Evolutionary conservation across 2,329 filamentous ascomycete genomes (phyloP).

Genomic region (Eurotiales sp.): DNA sequence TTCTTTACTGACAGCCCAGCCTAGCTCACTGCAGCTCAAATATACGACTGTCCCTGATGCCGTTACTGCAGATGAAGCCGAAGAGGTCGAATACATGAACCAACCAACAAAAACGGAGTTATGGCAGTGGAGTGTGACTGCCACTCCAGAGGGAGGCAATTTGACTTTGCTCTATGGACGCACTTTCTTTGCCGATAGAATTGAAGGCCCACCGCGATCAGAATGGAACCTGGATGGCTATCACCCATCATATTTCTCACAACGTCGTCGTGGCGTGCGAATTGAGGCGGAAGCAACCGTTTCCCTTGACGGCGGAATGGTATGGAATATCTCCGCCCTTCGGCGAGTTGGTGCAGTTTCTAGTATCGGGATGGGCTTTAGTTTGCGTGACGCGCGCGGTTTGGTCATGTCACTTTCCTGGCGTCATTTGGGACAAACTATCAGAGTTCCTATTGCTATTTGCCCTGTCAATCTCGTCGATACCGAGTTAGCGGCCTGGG

Average conservation of each 20-base stretch:
- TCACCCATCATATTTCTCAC: conserved; percentile 27
- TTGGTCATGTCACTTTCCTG: conserved; percentile 38
- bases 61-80: conserved; percentile 15
- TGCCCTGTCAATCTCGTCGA: conserved; percentile 32
- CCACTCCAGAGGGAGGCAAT: conserved; percentile 25
- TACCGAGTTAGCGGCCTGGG: conserved; percentile 31
- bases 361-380: conserved; percentile 37
- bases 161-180: conserved; percentile 34
- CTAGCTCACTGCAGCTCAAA: conserved; percentile 33
- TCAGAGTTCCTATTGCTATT: conserved; percentile 37
- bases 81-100: not conserved
- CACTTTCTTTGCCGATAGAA: conserved; percentile 35
- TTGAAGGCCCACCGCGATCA: conserved; percentile 30
- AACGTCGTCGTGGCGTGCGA: conserved; percentile 30
- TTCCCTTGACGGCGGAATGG: conserved; percentile 25
- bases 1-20: conserved; percentile 18
- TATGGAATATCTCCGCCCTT: conserved; percentile 34
- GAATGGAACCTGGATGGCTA: conserved; percentile 42
- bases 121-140: conserved; percentile 30
- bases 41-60: conserved; percentile 25
- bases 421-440: conserved; percentile 38
- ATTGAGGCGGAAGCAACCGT: conserved; percentile 30
- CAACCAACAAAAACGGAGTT: conserved; percentile 20
- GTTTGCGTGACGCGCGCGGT: conserved; percentile 30
- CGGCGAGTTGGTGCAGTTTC: conserved; percentile 37